Base-by-base conservation (phyloP, 169 alveolate genomes). In the Cryptosporidium xiaoi region DNA sequence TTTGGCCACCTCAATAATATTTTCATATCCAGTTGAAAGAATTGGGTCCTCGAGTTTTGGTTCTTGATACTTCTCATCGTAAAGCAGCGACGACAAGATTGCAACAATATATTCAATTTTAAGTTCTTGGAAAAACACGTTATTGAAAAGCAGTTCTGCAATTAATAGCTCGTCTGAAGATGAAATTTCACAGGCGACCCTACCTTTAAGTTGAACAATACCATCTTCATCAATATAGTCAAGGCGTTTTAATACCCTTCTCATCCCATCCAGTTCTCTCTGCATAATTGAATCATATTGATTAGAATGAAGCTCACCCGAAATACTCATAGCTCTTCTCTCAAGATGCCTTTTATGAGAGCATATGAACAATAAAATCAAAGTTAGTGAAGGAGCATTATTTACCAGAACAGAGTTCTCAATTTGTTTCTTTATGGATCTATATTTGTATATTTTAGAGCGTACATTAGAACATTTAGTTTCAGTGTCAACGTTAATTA, bases 121-220 rank as follows among this genome's bases (percentile, higher is more conserved):
- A 90, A 97, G 91, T 62, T 95, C 96, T 51, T 97, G 96, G 84
- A 98, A 97, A 68, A 96, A 94, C 60, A 97, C 98, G 56, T 95
- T 93, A 85, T 94, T 92, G 60, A 97, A 94, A 36, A 97, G 92
- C 82, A 97, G 83, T 90, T 98, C 99, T 7, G 99, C 96, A 48
- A 97, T 96, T 51, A 98, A 91, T 36, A 98, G 83, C 91, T 98
- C 99, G 90, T 97, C 99, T n/a, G 98, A 94, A 13, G 99, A 98
- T 44, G 98, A 94, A 60, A 98, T 95, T 82, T 97, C 99, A 91
- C 99, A 98, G 20, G 99, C 99, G 40, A 98, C 94, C 83, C 97
- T 96, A 2, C 99, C 99, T 93, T 91, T 97, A 92, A 95, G 84
- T 46, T 95, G 96, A 51, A 97, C 98, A 5, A 97, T 95, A 53